Conservation (phyloP, 2,329 filamentous ascomycete genomes). For the Teratosphaeria pseudoeucalypti region DNA sequence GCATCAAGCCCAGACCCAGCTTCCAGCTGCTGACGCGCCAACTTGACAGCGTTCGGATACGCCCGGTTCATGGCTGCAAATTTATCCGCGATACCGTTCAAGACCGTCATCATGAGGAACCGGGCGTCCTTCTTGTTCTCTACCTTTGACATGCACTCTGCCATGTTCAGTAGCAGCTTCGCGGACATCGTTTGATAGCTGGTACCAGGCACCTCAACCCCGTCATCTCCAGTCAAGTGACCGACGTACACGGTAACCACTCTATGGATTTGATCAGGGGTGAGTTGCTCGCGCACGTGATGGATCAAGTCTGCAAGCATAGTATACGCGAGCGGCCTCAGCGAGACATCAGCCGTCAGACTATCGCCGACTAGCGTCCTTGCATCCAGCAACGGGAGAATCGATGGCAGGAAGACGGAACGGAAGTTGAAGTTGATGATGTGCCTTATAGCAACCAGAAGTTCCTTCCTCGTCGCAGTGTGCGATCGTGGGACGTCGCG, state of each 20-base stretch:
- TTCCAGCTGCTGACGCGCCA: constrained; percentile 60
- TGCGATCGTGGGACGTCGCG: constrained; percentile 94
- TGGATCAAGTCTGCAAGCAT: constrained; percentile 98
- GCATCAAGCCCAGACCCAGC: constrained; percentile 47
- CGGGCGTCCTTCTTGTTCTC: constrained; percentile 88
- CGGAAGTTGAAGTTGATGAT: constrained; percentile 99
- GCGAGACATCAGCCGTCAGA: constrained; percentile 90
- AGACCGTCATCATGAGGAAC: constrained; percentile 91
- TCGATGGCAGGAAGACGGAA: constrained; percentile 87
- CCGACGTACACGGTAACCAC: constrained; percentile 96
- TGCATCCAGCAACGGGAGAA: constrained; percentile 90
- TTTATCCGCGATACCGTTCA: constrained; percentile 96
- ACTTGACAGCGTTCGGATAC: constrained; percentile 87
- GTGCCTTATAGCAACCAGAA: constrained; percentile 90
- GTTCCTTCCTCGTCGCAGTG: constrained; percentile 83
- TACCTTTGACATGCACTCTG: constrained; percentile 90
- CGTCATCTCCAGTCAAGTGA: constrained; percentile 85
- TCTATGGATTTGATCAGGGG: constrained; percentile 81
- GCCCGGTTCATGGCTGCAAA: constrained; percentile 97
- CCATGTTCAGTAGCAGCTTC: constrained; percentile 93
- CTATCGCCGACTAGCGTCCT: constrained; percentile 90
- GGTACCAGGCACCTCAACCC: constrained; percentile 57
- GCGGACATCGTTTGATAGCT: constrained; percentile 99
- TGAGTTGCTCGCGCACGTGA: constrained; percentile 82
- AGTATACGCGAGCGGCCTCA: constrained; percentile 90